Evolutionary conservation across 805 yeast genomes (phyloP), one percentile per base, ranked within the genome.

Genomic region (Ogataea nonfermentans): DNA sequence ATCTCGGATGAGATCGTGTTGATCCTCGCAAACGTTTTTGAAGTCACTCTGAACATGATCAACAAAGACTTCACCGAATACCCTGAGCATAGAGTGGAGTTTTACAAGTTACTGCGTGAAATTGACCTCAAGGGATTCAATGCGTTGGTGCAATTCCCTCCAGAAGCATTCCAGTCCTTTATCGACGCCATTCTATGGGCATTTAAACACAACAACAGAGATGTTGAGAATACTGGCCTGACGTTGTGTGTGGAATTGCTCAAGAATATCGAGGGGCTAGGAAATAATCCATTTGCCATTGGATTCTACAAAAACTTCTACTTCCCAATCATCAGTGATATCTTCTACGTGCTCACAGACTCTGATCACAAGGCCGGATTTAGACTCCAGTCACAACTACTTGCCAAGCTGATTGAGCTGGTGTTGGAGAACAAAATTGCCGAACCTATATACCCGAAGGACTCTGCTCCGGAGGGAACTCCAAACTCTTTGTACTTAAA

Each of bases 281-380:
- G 88, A 4, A 72, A 73, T 48, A 72, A 76, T 20, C 79, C 81
- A 33, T 86, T 91, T 56, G 81, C 95, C 4, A 77, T 81, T 53
- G 90, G 86, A 16, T 93, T 93, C 59, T 93, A 86, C 70, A 81
- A 83, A 60, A 88, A 81, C 59, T 93, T 84, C 61, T 90, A 84
- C 62, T 84, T 88, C 73, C 83, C 87, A 36, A 88, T 93, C 43
- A 74, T 93, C 46, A 80, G 93, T 43, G 99, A 93, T 62, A 84
- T 95, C 1, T 93, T 93, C 61, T 85, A 77, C 55, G 98, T 93
- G 23, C 73, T 93, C 41, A 93, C 99, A 3, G 98, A 93, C 62
- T 82, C 96, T 7, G 99, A 93, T 64, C 99, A 93, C 65, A 91
- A 93, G 67, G 87, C 98, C 19, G 98, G 98, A 2, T 93, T 93